Base-by-base conservation (phyloP, 768 basidiomycete species). In the Lentinula detonsa region DNA sequence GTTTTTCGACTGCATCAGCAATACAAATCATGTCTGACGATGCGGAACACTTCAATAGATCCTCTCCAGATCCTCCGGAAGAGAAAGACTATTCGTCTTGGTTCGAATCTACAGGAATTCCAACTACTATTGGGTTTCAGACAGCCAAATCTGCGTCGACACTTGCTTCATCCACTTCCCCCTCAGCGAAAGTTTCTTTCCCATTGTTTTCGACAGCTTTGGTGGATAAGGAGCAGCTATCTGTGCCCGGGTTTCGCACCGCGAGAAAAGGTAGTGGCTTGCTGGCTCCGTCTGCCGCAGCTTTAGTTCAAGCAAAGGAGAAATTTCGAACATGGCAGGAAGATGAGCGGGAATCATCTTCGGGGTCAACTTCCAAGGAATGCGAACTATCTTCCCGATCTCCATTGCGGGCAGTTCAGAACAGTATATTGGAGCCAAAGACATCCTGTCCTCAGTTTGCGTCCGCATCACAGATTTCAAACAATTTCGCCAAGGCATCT, bases 271-370 rank as follows among this genome's bases (percentile, higher is more conserved):
- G 39, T 16, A 73, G 78, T 45, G 71, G 73, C n/a, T 64, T 76
- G 9, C 66, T 85, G 18, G 67, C 71, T 13, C 87, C 87, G 1
- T 87, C 86, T 5, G 75, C 73, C 35, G 72, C 73, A 23, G 84
- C 87, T 1, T 68, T 88, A 7, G 80, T 76, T 7, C 78, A 78
- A 64, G 87, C 87, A 1, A 71, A 80, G 70, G 79, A 79, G 46
- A 81, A 76, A 64, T 73, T 85, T 67, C 73, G 71, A 31, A 71
- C 69, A 28, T 85, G 83, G 84, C 70, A 76, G 40, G 73, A 76
- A 46, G 76, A 78, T n/a, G 71, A 73, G 10, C 16, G 2, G 6
- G 13, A 43, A 7, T 9, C 31, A 18, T 28, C n/a, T 23, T 11
- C 6, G 5, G n/a, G 15, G 9, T 18, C 37, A 50, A 37, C 33